Evolutionary conservation across 257 asterid species (phyloP), one percentile per base, ranked within the genome.

Genomic region (Fraxinus americana): DNA sequence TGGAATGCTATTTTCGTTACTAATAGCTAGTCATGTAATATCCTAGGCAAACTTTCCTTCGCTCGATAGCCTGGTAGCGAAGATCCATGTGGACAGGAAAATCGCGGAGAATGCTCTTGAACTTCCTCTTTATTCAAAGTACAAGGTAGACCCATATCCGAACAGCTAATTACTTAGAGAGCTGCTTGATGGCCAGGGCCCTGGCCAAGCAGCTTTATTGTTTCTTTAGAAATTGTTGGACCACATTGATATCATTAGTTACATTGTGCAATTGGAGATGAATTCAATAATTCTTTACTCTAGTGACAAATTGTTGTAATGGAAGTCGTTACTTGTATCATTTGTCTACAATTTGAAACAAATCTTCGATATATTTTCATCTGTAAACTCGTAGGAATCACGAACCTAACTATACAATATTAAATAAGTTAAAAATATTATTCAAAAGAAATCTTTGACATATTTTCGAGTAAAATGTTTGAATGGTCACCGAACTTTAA

Each of bases 81-180:
- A 87, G 88, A 95, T 92, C 80, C 89, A 85, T 0, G 93, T 89
- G 79, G 99, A 93, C 61, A 45, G 91, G 75, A 77, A 86, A 54
- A 83, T 88, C 16, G 91, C 98, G 2, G 96, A 90, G 85, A 88
- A 77, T 73, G 97, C 97, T 17, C 97, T 95, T 65, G 93, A 92
- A 59, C 90, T 90, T 75, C 92, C 92, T 30, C 80, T 41, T 38
- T 90, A 90, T 78, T 85, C 73, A 11, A 89, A 88, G 81, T 82
- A 86, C 89, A 87, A 82, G 85, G 90, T 89, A 35, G 95, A 92
- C 76, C 83, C 91, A 4, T 85, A 84, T 80, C 72, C 92, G 79
- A 86, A 39, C 59, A 71, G 68, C 79, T 75, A 76, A 73, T 75
- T 72, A 21, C 69, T 30, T 30, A 30, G 34, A 30, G 34, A 30